These are phyloP conservation scores for Odontarrhena argentea DNA, from an alignment of 345 rosid genomes.

Conservation along the genomic window DNA sequence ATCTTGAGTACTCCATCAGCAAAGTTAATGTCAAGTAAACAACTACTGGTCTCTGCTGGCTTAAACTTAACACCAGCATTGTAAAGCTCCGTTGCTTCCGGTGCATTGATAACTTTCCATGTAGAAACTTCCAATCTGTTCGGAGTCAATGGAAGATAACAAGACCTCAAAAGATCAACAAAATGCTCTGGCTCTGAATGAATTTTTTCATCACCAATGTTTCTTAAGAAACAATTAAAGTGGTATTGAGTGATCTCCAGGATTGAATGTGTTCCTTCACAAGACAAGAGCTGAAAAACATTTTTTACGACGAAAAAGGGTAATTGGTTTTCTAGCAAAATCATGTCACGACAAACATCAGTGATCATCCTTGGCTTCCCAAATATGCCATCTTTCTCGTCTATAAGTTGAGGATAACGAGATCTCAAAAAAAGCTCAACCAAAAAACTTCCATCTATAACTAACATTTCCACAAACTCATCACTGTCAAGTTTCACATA, in stretches of 20 bases:
- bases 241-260: conserved; percentile 35
- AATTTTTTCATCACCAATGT: not conserved
- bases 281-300: conserved; percentile 7
- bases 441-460: conserved; percentile 34
- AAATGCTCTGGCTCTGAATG: conserved; percentile 20
- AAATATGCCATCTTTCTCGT: conserved; percentile 34
- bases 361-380: conserved; percentile 34
- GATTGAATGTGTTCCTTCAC: conserved; percentile 38
- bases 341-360: conserved; percentile 20
- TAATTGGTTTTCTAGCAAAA: not conserved
- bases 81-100: conserved; percentile 32
- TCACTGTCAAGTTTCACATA: not conserved
- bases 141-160: not conserved
- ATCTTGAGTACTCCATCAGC: conserved; percentile 25
- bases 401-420: not conserved
- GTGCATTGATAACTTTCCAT: conserved; percentile 12
- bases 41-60: not conserved
- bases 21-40: conserved; percentile 32
- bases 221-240: not conserved
- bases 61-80: conserved; percentile 39
- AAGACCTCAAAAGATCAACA: conserved; percentile 18
- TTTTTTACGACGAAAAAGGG: not conserved
- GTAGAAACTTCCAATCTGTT: not conserved
- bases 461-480: conserved; percentile 30
- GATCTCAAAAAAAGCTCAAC: conserved; percentile 38